Conservation (phyloP, 805 yeast species). For the Helenozyma rhizophorensis region DNA sequence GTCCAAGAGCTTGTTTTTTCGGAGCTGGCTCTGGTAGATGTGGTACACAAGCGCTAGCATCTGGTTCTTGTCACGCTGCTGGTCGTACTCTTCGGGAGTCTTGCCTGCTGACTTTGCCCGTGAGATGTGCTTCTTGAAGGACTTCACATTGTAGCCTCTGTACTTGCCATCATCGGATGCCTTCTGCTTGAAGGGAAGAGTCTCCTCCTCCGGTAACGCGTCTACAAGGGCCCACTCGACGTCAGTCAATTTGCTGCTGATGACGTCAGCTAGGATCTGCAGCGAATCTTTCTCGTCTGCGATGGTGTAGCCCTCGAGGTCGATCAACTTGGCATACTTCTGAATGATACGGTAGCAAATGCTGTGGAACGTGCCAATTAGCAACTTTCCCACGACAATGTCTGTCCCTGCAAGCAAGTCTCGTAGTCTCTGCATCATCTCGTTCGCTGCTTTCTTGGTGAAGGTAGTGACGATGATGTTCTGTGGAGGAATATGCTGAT, state of each 20-base stretch:
- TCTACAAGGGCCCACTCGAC: conserved; percentile 15
- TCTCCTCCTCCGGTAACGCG: conserved; percentile 13
- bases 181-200: conserved; percentile 7
- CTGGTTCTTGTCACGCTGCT: conserved; percentile 7
- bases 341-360: conserved; percentile 61
- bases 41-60: conserved; percentile 37
- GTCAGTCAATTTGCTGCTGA: conserved; percentile 20
- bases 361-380: conserved; percentile 89
- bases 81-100: conserved; percentile 38
- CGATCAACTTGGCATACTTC: conserved; percentile 49
- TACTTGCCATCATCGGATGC: conserved; percentile 15
- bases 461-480: conserved; percentile 82
- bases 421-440: conserved; percentile 64
- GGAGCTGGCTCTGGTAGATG: conserved; percentile 49
- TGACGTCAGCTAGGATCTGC: conserved; percentile 41
- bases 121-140: conserved; percentile 46
- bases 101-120: conserved; percentile 52
- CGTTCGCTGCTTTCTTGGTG: conserved; percentile 88
- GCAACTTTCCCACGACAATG: conserved; percentile 41
- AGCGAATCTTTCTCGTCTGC: conserved; percentile 63
- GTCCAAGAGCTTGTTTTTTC: conserved; percentile 49
- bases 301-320: conserved; percentile 44
- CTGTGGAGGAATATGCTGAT: conserved; percentile 51
- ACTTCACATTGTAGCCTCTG: conserved; percentile 37
- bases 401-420: conserved; percentile 28